phyloP scores from a whole-genome alignment of 352 stramenopile genomes.

The Globisporangium radiosum region DNA sequence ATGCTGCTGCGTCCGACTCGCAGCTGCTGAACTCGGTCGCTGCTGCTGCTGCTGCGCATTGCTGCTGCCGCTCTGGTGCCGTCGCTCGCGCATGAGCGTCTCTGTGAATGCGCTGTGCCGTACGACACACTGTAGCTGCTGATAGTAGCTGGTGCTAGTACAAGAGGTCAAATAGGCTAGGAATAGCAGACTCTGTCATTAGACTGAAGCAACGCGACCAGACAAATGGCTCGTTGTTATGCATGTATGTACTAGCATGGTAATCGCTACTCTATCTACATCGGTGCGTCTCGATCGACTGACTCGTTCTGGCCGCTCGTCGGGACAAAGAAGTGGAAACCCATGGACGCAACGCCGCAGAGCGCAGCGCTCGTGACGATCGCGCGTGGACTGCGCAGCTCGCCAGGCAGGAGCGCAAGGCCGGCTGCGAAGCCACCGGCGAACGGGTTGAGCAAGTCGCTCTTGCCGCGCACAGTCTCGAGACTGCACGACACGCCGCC shows the following conservation, averaged over 20 bases:
- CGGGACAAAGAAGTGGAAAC: conserved; percentile 50
- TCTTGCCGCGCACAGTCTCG: conserved; percentile 46
- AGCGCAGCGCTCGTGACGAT: conserved; percentile 36
- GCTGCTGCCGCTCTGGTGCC: conserved; percentile 49
- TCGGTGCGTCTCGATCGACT: background rate
- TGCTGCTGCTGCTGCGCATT: conserved; percentile 21
- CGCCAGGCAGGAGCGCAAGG: conserved; percentile 33
- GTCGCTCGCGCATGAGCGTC: conserved; percentile 30
- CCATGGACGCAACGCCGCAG: conserved; percentile 51
- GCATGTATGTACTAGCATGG: background rate
- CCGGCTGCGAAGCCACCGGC: conserved; percentile 55
- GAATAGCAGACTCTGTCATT: background rate
- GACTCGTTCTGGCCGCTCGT: conserved; percentile 23
- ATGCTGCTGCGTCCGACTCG: background rate
- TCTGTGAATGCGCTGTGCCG: background rate
- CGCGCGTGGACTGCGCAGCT: conserved; percentile 38
- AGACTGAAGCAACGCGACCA: no score
- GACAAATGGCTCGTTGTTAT: background rate
- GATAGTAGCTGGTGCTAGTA: no score
- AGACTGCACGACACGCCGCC: conserved; percentile 61
- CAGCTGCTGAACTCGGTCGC: background rate
- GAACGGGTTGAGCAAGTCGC: conserved; percentile 67
- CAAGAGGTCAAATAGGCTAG: background rate
- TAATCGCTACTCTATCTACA: background rate
- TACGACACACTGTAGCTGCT: no score